A percentile compares a stretch with the other conserved stretches of the same genome.
Conservation (phyloP, 2,329 filamentous ascomycete genomes). For the Pseudogymnoascus sp. region DNA sequence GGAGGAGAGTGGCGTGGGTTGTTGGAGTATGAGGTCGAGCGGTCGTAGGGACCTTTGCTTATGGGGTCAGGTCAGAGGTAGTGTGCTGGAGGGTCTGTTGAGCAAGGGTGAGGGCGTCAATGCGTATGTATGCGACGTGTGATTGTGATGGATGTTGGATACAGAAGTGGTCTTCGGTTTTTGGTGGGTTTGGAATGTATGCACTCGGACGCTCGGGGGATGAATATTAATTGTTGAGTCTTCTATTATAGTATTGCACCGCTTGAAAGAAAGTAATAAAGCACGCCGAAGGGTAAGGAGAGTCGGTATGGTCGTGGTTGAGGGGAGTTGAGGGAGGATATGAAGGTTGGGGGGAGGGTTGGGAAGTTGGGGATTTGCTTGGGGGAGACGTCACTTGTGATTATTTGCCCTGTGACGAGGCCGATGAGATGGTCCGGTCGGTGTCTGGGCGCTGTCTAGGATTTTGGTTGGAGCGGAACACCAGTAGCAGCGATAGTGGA, state of each 20-base stretch:
- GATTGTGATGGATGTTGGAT: not conserved
- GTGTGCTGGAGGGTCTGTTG: not conserved
- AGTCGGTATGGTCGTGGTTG: conserved; percentile 4
- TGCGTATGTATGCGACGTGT: not conserved
- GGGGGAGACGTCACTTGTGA: not conserved
- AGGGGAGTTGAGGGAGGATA: not conserved
- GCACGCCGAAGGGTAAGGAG: not conserved
- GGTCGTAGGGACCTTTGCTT: conserved; percentile 3
- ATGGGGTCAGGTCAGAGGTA: not conserved
- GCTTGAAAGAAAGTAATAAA: conserved; percentile 12
- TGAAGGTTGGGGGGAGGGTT: not conserved
- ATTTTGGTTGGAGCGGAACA: not conserved
- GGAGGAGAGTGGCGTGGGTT: not conserved
- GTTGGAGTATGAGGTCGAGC: not conserved
- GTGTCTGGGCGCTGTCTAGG: not conserved
- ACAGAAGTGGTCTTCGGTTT: not conserved
- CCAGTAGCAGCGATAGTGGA: not conserved
- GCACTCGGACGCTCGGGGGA: not conserved
- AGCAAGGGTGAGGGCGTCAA: not conserved
- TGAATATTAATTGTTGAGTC: conserved; percentile 8
- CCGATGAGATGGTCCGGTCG: not conserved
- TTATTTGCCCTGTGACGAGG: conserved; percentile 1
- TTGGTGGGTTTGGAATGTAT: not conserved
- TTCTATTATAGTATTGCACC: not conserved
- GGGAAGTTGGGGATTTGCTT: not conserved